These are phyloP conservation scores for Debaryomyces sp. DNA, from an alignment of 1,139 yeast species.

Conservation along the genomic window DNA sequence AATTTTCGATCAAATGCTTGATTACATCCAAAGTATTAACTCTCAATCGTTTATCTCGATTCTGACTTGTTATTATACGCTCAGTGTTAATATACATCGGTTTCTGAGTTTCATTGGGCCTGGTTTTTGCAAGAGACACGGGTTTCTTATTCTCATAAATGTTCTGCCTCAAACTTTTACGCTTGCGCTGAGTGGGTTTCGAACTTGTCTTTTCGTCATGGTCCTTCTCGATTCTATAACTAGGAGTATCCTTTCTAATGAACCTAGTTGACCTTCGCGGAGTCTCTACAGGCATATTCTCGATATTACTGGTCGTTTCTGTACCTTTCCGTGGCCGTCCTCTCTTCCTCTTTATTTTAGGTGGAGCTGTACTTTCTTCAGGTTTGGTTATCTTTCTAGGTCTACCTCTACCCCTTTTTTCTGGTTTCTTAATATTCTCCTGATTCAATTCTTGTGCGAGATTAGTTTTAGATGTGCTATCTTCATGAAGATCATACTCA, in stretches of 20 bases:
- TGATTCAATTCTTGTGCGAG: neutral
- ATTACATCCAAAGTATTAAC: slow-evolving; percentile 43
- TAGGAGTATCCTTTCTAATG: neutral
- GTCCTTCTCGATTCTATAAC: neutral
- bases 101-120: slow-evolving; percentile 24
- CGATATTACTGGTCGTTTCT: neutral
- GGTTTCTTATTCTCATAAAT: slow-evolving; percentile 6
- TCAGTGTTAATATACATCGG: slow-evolving; percentile 34
- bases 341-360: slow-evolving; percentile 13
- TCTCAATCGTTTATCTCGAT: slow-evolving; percentile 28
- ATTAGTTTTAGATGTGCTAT: neutral
- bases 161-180: neutral
- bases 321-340: slow-evolving; percentile 17
- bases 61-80: slow-evolving; percentile 25
- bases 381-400: slow-evolving; percentile 10
- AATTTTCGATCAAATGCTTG: slow-evolving; percentile 32
- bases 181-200: neutral
- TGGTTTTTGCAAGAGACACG: slow-evolving; percentile 26
- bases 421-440: slow-evolving; percentile 3
- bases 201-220: neutral
- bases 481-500: slow-evolving; percentile 1
- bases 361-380: neutral
- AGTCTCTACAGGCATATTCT: neutral
- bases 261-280: slow-evolving; percentile 1
- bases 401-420: slow-evolving; percentile 13